These are phyloP conservation scores for Sugiyamaella sp. DNA, from an alignment of 1,139 yeast species.

Conservation along the genomic window DNA sequence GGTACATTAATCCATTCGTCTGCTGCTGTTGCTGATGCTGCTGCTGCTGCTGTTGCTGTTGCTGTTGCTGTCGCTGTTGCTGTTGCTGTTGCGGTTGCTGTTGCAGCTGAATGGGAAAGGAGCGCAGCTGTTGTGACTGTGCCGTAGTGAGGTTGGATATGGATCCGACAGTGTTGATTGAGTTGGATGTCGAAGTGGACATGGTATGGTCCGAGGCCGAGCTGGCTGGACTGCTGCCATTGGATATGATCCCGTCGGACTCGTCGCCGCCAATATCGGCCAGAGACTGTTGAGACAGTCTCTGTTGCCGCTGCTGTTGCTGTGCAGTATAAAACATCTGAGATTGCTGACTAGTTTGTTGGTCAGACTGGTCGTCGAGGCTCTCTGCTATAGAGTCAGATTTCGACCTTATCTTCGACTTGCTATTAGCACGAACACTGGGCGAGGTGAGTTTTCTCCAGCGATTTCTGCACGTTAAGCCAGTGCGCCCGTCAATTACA, in stretches of 20 bases:
- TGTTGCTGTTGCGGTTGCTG: slow-evolving; percentile 18
- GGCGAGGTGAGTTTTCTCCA: slow-evolving; percentile 83
- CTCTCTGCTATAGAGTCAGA: background rate
- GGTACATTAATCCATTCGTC: too few species aligned
- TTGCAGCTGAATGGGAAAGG: slow-evolving; percentile 1
- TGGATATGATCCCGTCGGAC: slow-evolving; percentile 10
- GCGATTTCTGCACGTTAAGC: slow-evolving; percentile 86
- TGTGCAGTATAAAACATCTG: slow-evolving; percentile 11
- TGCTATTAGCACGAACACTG: slow-evolving; percentile 1
- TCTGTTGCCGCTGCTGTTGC: background rate
- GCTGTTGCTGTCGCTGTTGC: slow-evolving; percentile 1
- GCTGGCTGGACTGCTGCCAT: slow-evolving; percentile 15
- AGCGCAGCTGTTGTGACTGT: too few species aligned
- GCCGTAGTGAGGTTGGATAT: too few species aligned
- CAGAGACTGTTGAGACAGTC: background rate
- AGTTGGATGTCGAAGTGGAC: slow-evolving; percentile 3
- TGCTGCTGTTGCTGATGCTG: slow-evolving; percentile 22
- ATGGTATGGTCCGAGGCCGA: slow-evolving; percentile 12
- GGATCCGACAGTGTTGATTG: background rate
- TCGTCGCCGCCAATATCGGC: background rate
- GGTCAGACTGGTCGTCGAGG: background rate
- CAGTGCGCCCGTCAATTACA: slow-evolving; percentile 77
- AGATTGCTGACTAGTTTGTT: background rate
- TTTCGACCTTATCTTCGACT: background rate
- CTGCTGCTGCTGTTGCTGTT: background rate